A percentile compares a stretch with the other conserved stretches of the same genome.
phyloP scores from a whole-genome alignment of 2,329 filamentous ascomycete genomes.

The Trichoderma afroharzianum region DNA sequence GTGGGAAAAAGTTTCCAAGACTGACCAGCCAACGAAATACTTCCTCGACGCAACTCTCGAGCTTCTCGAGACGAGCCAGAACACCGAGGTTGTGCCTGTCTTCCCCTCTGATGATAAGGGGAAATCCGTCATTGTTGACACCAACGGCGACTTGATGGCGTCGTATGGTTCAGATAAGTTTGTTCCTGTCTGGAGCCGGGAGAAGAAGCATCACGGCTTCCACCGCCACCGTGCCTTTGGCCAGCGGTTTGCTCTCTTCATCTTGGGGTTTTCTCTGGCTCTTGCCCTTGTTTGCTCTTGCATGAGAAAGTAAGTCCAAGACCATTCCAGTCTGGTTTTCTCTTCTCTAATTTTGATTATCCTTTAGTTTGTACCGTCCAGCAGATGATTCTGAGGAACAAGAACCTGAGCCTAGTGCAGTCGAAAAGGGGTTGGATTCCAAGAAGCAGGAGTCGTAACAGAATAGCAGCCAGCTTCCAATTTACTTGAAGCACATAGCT shows the following conservation, averaged over 20 bases:
- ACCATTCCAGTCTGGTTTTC: neutral
- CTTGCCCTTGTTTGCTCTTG: conserved; percentile 20
- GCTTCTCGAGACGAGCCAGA: conserved; percentile 7
- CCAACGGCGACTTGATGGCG: conserved; percentile 21
- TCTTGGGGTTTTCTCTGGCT: conserved; percentile 20
- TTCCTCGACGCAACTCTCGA: conserved; percentile 16
- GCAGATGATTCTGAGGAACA: neutral
- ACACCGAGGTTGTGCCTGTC: conserved; percentile 17
- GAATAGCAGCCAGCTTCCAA: neutral
- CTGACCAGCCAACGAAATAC: neutral
- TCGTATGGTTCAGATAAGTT: conserved; percentile 13
- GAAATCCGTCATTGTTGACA: conserved; percentile 18
- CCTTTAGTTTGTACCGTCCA: neutral
- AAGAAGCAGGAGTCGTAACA: neutral
- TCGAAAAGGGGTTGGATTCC: neutral
- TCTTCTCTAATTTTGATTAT: neutral
- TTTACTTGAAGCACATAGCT: neutral
- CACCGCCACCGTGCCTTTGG: conserved; percentile 12
- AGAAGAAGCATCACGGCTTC: neutral
- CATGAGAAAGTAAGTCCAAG: conserved; percentile 19
- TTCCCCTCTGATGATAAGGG: conserved; percentile 12
- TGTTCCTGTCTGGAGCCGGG: conserved; percentile 5
- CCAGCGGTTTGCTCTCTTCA: conserved; percentile 20
- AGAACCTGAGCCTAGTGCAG: neutral
- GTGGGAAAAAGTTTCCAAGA: neutral